Base-by-base conservation (phyloP, 345 rosid genomes). In the Populus pruinosa region DNA sequence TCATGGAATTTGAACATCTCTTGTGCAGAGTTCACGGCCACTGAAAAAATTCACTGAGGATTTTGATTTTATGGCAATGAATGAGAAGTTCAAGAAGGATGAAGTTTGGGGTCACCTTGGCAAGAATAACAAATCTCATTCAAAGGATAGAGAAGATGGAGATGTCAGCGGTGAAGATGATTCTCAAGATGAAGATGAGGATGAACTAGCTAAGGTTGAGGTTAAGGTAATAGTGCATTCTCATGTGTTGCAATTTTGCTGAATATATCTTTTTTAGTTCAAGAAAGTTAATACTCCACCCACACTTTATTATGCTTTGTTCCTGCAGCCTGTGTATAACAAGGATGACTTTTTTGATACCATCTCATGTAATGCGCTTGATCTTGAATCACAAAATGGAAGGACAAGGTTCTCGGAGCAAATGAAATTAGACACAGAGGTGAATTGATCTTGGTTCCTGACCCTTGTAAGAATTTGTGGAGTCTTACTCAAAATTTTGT, bases 91-190 rank as follows among this genome's bases (percentile, higher is more conserved):
- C 82, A 94, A 94, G 44, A 94, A 94, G 88, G 94, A 94, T 84
- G 97, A 94, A 84, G 95, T 94, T 13, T 94, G 98, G 98, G 98
- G 97, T 74, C 89, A 94, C 83, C 95, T 94, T 55, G 98, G 98
- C 65, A 94, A 92, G 87, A 88, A 81, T 76, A 84, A 79, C 77
- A 88, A 86, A 81, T 75, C 82, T 70, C 59, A 72, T 72, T 33
- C 47, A 68, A 83, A 77, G 77, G 84, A 74, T 71, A 69, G 33
- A 72, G 84, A 77, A 73, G 84, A 82, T 72, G 72, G 85, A 75
- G 76, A 85, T 83, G 71, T 71, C 74, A 76, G 90, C 69, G 78
- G 86, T 73, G 97, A 87, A 78, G 92, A 90, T 77, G 88, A 87
- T 79, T 87, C 39, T 77, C 85, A 79, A 74, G 78, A 85, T 63